phyloP scores from a whole-genome alignment of 2,329 filamentous ascomycete genomes.

The Emydomyces testavorans region DNA sequence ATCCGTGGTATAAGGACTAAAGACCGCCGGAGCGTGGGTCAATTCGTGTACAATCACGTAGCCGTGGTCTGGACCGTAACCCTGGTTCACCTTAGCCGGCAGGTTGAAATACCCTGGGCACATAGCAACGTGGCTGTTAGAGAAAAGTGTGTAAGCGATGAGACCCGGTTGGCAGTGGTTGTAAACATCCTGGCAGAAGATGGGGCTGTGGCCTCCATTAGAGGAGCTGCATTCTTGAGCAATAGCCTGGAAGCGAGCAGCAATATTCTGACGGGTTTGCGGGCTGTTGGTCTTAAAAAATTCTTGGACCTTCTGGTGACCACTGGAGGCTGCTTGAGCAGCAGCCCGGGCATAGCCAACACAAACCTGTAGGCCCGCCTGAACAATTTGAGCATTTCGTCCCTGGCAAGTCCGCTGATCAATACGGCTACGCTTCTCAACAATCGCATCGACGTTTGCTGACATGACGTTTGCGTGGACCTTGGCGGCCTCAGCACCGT shows the following conservation, averaged over 20 bases:
- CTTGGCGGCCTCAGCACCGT: slow-evolving; percentile 46
- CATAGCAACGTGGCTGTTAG: slow-evolving; percentile 47
- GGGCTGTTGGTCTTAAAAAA: slow-evolving; percentile 52
- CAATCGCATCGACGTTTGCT: slow-evolving; percentile 28
- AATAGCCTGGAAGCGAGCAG: slow-evolving; percentile 43
- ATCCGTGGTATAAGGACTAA: slow-evolving; percentile 48
- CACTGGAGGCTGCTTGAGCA: slow-evolving; percentile 39
- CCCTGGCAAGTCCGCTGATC: slow-evolving; percentile 44
- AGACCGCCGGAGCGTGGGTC: slow-evolving; percentile 48
- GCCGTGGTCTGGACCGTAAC: slow-evolving; percentile 55
- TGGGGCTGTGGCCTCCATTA: slow-evolving; percentile 39
- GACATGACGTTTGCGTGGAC: slow-evolving; percentile 20
- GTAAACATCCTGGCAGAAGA: slow-evolving; percentile 52
- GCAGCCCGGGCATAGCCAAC: slow-evolving; percentile 44
- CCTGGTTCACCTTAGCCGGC: slow-evolving; percentile 39
- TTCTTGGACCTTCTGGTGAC: slow-evolving; percentile 39
- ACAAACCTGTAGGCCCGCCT: slow-evolving; percentile 43
- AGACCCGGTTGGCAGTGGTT: slow-evolving; percentile 42
- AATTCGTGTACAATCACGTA: slow-evolving; percentile 56
- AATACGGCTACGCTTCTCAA: slow-evolving; percentile 16
- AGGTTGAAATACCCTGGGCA: slow-evolving; percentile 49
- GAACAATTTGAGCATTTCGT: slow-evolving; percentile 35
- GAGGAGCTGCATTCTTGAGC: slow-evolving; percentile 46
- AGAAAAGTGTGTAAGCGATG: slow-evolving; percentile 51
- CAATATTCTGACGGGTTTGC: slow-evolving; percentile 40